These are phyloP conservation scores for Phoenix roebelenii DNA, from an alignment of 176 grass and related monocot genomes.

Conservation along the genomic window DNA sequence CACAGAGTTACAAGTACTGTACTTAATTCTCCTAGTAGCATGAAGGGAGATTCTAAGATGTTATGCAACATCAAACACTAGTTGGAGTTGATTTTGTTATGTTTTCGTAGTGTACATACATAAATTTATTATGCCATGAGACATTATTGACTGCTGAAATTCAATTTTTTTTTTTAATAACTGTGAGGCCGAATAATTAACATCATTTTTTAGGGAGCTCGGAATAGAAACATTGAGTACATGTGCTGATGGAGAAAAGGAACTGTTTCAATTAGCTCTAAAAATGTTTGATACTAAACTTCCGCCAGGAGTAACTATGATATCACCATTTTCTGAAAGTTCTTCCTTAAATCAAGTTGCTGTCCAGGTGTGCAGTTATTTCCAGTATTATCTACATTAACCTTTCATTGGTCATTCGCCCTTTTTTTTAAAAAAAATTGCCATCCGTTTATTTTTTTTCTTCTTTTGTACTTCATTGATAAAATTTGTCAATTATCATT, in stretches of 20 bases:
- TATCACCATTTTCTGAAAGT: slow-evolving; percentile 75
- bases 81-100: no score
- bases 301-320: slow-evolving; percentile 67
- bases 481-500: no score
- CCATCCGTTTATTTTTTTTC: no score
- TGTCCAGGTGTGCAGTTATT: slow-evolving; percentile 46
- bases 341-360: slow-evolving; percentile 66
- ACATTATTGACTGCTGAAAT: no score
- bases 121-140: no score
- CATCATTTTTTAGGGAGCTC: slow-evolving; percentile 51
- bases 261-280: slow-evolving; percentile 54
- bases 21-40: no score
- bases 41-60: no score
- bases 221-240: slow-evolving; percentile 60
- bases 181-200: slow-evolving; percentile 4
- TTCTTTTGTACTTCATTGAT: no score
- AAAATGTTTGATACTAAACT: slow-evolving; percentile 96
- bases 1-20: slow-evolving; percentile 61
- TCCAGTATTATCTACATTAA: background rate
- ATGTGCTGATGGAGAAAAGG: slow-evolving; percentile 48
- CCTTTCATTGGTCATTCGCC: no score
- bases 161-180: background rate
- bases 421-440: no score
- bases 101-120: no score
- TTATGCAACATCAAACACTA: no score